phyloP scores from a whole-genome alignment of 495 filamentous ascomycete species.

The Aspergillus asperescens region DNA sequence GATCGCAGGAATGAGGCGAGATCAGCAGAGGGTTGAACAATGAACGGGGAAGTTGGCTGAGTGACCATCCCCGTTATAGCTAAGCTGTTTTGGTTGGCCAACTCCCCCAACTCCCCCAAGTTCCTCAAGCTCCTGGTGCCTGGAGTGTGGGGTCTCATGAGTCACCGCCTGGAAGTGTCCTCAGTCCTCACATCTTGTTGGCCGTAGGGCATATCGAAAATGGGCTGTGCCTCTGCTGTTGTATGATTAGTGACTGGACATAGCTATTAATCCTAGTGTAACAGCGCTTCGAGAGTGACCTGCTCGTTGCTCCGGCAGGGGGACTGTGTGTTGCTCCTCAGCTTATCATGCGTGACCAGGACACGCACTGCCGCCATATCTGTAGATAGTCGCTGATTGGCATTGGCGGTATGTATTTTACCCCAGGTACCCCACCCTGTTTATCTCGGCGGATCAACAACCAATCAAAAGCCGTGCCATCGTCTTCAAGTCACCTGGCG shows the following conservation, averaged over 20 bases:
- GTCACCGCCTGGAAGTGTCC: conserved; percentile 15
- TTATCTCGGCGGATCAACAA: conserved; percentile 29
- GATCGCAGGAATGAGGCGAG: background rate
- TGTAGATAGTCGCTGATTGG: conserved; percentile 5
- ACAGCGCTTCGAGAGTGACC: too few species aligned
- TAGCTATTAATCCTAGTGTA: too few species aligned
- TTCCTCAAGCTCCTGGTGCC: background rate
- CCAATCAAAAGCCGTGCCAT: too few species aligned
- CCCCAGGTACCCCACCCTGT: conserved; percentile 19
- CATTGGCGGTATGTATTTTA: conserved; percentile 12
- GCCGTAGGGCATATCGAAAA: background rate
- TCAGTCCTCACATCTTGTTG: background rate
- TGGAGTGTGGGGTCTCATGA: conserved; percentile 5
- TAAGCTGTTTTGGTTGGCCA: conserved; percentile 5
- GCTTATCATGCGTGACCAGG: conserved; percentile 8
- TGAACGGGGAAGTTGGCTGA: conserved; percentile 4
- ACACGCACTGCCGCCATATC: conserved; percentile 8
- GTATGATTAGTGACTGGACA: too few species aligned
- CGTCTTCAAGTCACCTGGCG: conserved; percentile 21
- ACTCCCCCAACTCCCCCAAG: background rate
- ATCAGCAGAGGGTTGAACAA: conserved; percentile 1
- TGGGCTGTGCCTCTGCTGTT: background rate
- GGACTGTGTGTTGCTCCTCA: background rate
- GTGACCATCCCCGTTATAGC: conserved; percentile 2
- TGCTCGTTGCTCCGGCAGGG: too few species aligned